Evolutionary conservation across 306 rosid genomes (phyloP), one percentile per base, ranked within the genome.

Genomic region (Myrica gale): DNA sequence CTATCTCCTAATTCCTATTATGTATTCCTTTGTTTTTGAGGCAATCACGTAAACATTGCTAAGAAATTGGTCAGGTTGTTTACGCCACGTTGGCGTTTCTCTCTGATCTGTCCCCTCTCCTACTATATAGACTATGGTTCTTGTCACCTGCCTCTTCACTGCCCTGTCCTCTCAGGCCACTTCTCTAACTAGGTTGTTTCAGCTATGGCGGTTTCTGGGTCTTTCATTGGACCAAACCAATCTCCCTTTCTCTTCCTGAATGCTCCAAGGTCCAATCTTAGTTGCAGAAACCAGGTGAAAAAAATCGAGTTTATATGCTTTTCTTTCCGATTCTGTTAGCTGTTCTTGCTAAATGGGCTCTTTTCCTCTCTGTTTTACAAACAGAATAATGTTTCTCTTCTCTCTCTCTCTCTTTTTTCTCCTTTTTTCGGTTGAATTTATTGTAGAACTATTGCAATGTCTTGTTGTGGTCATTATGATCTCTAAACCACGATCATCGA

Each of bases 201-300:
- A 84, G 72, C 81, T 20, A 89, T 93, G 97, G 87, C 86, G 43
- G 79, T 88, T 55, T 87, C 84, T 58, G 80, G 76, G 26, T 80
- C 85, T 58, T 74, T 80, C 54, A 43, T 84, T 68, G 57, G 85
- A 52, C 89, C 90, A 77, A 78, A 56, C 39, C 84, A 56, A 44
- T 82, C 75, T 77, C 39, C 87, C 43, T 68, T 58, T 63, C 82
- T 86, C 66, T 76, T 56, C 45, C 70, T 73, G 7, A 75, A 54
- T 50, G 19, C 75, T 83, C 75, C 82, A 47, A 78, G 47, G 50
- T 74, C 77, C 51, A 78, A 78, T 77, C 73, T 44, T 65, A 78
- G 52, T 66, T 79, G 69, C 86, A 80, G 76, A 76, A 89, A 87
- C 75, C 89, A 87, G 92, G 98, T 88, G 66, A 9, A 37, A 16